Conservation (phyloP, 176 grass and related monocot species). For the Cenchrus fungigraminus region DNA sequence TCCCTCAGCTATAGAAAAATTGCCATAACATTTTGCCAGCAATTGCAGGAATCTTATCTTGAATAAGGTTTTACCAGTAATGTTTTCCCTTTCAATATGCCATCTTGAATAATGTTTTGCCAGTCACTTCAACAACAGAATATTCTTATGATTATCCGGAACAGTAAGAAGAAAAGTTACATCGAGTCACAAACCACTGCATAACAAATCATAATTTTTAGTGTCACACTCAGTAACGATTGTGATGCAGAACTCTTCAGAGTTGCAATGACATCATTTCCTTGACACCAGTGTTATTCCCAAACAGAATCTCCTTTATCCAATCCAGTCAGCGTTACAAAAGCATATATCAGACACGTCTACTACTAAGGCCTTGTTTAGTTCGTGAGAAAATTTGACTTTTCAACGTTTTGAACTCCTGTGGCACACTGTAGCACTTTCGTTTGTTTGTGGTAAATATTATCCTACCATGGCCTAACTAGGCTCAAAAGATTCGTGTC, state of each 20-base stretch:
- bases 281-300: neutral
- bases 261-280: neutral
- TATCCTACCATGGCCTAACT: too few species aligned
- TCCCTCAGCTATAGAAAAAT: neutral
- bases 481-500: too few species aligned
- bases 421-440: too few species aligned
- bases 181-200: neutral
- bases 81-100: neutral
- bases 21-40: neutral
- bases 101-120: neutral
- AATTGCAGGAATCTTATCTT: neutral
- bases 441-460: too few species aligned
- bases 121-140: neutral
- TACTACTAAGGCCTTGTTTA: neutral
- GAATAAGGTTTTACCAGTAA: neutral
- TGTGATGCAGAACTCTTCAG: neutral
- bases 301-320: neutral
- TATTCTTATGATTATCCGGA: neutral
- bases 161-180: neutral
- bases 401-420: too few species aligned
- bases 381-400: too few species aligned
- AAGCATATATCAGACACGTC: neutral
- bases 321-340: neutral
- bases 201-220: neutral
- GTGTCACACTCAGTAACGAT: neutral